A percentile compares a stretch with the other conserved stretches of the same genome.
Conservation (phyloP, 495 filamentous ascomycete species). For the Penicillium samsonianum region DNA sequence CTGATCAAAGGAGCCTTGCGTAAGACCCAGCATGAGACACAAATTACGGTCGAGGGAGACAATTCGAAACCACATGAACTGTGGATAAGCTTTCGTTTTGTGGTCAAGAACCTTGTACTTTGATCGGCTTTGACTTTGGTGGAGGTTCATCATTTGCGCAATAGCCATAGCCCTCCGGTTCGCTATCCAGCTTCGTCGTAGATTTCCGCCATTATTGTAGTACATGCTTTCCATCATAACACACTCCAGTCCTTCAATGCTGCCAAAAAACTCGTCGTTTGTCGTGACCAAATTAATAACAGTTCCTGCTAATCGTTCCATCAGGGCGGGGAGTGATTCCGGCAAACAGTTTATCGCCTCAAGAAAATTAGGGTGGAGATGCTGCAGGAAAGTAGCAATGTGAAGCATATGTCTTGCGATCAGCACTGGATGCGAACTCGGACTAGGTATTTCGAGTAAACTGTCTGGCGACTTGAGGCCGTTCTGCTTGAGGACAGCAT, state of each 20-base stretch:
- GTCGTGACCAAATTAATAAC: constrained; percentile 21
- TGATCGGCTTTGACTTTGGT: constrained; percentile 26
- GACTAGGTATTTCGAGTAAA: constrained; percentile 14
- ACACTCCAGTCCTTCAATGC: constrained; percentile 45
- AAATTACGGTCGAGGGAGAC: constrained; percentile 44
- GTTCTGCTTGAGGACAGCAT: constrained; percentile 18
- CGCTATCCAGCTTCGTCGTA: constrained; percentile 42
- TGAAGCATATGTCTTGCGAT: constrained; percentile 25
- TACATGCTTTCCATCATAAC: constrained; percentile 47
- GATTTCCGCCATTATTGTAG: constrained; percentile 45
- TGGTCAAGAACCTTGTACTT: constrained; percentile 23
- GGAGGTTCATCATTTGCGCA: constrained; percentile 48
- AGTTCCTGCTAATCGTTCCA: constrained; percentile 15
- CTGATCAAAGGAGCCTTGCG: constrained; percentile 37
- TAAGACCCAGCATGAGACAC: constrained; percentile 52
- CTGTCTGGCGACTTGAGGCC: constrained; percentile 6
- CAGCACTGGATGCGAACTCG: constrained; percentile 23
- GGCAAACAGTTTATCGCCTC: constrained; percentile 12
- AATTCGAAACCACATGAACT: constrained; percentile 32
- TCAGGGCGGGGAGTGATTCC: constrained; percentile 16
- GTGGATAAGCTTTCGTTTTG: constrained; percentile 21
- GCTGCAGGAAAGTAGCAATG: constrained; percentile 20
- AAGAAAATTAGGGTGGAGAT: constrained; percentile 20
- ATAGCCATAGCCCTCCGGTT: constrained; percentile 45
- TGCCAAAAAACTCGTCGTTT: constrained; percentile 19